Percentiles rank a stretch among this genome's conserved stretches.
phyloP scores from a whole-genome alignment of 441 rosid genomes.

The Populus hybrid region DNA sequence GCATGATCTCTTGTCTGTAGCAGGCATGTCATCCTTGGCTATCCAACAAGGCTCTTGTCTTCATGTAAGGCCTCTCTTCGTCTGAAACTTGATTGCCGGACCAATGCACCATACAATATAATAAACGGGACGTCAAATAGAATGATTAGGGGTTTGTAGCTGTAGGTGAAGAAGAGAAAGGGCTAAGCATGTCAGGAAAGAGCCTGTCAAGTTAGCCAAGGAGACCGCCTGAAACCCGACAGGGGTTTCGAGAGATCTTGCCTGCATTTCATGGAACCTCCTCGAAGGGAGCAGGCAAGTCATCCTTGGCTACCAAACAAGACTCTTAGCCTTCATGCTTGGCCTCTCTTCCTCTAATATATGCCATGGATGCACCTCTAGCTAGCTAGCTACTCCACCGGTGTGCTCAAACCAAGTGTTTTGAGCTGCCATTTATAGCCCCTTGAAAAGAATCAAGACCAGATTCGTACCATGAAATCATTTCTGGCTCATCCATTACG shows the following conservation, averaged over 20 bases:
- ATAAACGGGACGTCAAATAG: background rate
- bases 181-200: slow-evolving; percentile 28
- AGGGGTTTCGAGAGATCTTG: background rate
- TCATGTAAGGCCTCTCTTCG: slow-evolving; percentile 5
- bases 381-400: background rate
- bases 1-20: background rate
- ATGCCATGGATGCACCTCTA: background rate
- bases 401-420: background rate
- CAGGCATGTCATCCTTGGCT: slow-evolving; percentile 43
- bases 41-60: slow-evolving; percentile 23
- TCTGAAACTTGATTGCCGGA: background rate
- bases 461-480: background rate
- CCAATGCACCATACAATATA: background rate
- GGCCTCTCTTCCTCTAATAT: slow-evolving; percentile 5
- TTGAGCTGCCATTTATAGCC: slow-evolving; percentile 1
- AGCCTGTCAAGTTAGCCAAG: slow-evolving; percentile 32
- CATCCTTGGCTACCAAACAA: background rate
- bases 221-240: slow-evolving; percentile 25
- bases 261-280: background rate
- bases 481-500: background rate
- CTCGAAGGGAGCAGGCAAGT: background rate
- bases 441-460: no score
- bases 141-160: no score
- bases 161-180: background rate
- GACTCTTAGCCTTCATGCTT: slow-evolving; percentile 24